These are phyloP conservation scores for Phyllosticta paracitricarpa DNA, from an alignment of 2,329 filamentous ascomycete species.

Conservation along the genomic window DNA sequence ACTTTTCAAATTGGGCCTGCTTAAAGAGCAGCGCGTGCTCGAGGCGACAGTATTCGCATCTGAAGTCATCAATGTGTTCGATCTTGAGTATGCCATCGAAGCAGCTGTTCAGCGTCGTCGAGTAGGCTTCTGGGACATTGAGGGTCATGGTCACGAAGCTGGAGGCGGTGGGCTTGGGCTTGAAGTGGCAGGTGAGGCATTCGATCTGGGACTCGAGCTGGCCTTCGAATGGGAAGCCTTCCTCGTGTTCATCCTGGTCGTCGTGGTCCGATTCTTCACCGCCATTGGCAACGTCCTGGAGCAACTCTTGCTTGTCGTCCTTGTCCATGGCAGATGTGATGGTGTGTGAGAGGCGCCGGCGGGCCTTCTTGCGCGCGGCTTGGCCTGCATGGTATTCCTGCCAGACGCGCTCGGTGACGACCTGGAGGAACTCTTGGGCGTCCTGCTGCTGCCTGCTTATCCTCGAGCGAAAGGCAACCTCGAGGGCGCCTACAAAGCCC, in stretches of 20 bases:
- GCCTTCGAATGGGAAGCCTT: slow-evolving; percentile 86
- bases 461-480: slow-evolving; percentile 76
- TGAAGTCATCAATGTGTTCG: slow-evolving; percentile 94
- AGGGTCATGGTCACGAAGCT: slow-evolving; percentile 88
- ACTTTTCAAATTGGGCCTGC: slow-evolving; percentile 46
- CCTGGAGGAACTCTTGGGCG: slow-evolving; percentile 92
- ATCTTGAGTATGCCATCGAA: slow-evolving; percentile 92
- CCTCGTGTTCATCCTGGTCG: slow-evolving; percentile 40
- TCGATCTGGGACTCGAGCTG: slow-evolving; percentile 90
- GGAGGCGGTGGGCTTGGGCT: slow-evolving; percentile 71
- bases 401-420: slow-evolving; percentile 81
- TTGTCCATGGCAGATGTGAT: slow-evolving; percentile 4
- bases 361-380: slow-evolving; percentile 55
- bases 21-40: slow-evolving; percentile 62
- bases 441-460: slow-evolving; percentile 95
- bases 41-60: slow-evolving; percentile 87
- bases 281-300: slow-evolving; percentile 11
- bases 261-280: slow-evolving; percentile 16
- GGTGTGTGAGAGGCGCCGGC: slow-evolving; percentile 11
- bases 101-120: slow-evolving; percentile 74
- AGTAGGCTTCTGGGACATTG: slow-evolving; percentile 71
- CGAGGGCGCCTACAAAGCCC: slow-evolving; percentile 73
- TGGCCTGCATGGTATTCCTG: slow-evolving; percentile 88
- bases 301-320: slow-evolving; percentile 20
- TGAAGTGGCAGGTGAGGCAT: slow-evolving; percentile 82